phyloP scores from a whole-genome alignment of 1,284 basidiomycete species.

The Ustanciosporium gigantosporum region DNA sequence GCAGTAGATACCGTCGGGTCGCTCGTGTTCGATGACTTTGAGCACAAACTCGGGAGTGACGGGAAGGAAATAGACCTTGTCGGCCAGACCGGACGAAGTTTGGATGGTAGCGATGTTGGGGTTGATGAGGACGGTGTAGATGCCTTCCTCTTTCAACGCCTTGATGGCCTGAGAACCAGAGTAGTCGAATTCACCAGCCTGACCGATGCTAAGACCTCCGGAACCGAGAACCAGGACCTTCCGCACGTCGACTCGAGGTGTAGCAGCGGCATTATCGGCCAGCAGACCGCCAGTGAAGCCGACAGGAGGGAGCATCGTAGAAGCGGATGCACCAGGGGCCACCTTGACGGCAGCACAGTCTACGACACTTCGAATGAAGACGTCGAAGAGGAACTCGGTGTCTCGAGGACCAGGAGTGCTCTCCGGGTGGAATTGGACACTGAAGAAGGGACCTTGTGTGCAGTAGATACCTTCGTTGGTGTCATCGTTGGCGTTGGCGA shows the following conservation, averaged over 20 bases:
- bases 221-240: conserved; percentile 97
- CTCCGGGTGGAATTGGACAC: conserved; percentile 99
- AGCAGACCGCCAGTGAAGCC: conserved; percentile 83
- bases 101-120: conserved; percentile 99
- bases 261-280: conserved; percentile 77
- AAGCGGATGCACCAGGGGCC: conserved; percentile 21
- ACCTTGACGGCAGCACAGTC: conserved; percentile 73
- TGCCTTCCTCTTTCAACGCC: conserved; percentile 96
- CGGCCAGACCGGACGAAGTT: conserved; percentile 92
- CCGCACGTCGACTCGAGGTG: conserved; percentile 76
- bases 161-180: conserved; percentile 99
- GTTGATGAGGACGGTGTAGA: conserved; percentile 97
- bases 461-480: conserved; percentile 95
- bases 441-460: conserved; percentile 84
- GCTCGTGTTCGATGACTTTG: conserved; percentile 97
- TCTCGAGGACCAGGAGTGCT: conserved; percentile 97
- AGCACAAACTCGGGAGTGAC: conserved; percentile 97
- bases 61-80: conserved; percentile 98
- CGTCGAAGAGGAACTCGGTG: conserved; percentile 98
- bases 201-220: conserved; percentile 96
- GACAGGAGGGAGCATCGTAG: conserved; percentile 66
- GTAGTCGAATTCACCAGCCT: conserved; percentile 99
- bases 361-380: conserved; percentile 86
- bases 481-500: conserved; percentile 93
- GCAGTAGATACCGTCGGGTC: conserved; percentile 97